Evolutionary conservation across 805 yeast species (phyloP).

Genomic region (Cyberlindnera nakhonratchasimensis): DNA sequence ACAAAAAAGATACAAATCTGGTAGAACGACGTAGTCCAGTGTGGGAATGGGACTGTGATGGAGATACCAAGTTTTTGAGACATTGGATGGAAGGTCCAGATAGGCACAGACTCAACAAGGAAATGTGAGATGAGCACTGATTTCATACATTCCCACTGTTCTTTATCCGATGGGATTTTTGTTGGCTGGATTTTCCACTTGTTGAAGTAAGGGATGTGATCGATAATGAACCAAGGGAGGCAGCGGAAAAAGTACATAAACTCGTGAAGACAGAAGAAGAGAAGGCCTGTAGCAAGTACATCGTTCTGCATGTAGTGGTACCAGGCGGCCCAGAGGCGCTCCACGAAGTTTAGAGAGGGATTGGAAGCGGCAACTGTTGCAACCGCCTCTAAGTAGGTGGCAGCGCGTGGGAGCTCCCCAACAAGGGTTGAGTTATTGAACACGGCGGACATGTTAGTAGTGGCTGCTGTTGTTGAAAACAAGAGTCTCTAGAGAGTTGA

Average conservation of each 20-base stretch:
- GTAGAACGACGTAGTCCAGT: conserved; percentile 47
- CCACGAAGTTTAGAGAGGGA: conserved; percentile 36
- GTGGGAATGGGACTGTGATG: conserved; percentile 83
- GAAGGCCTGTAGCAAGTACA: conserved; percentile 83
- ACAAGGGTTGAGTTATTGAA: conserved; percentile 18
- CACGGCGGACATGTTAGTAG: conserved; percentile 23
- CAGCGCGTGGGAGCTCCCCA: conserved; percentile 17
- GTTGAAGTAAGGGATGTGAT: conserved; percentile 78
- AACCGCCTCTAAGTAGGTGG: conserved; percentile 15
- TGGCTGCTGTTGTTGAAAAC: conserved; percentile 3
- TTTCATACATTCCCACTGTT: conserved; percentile 91
- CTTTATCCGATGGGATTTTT: conserved; percentile 72
- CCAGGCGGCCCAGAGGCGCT: conserved; percentile 85
- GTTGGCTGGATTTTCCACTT: conserved; percentile 87
- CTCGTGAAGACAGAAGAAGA: conserved; percentile 83
- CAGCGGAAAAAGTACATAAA: conserved; percentile 87
- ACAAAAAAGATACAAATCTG: conserved; percentile 80
- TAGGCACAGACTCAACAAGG: conserved; percentile 91
- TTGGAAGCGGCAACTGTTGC: conserved; percentile 9
- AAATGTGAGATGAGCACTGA: conserved; percentile 83
- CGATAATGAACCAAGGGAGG: conserved; percentile 89
- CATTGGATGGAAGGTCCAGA: conserved; percentile 95
- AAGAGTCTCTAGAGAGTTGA: neutral
- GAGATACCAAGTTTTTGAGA: conserved; percentile 78
- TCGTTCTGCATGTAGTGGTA: conserved; percentile 84